A percentile compares a stretch with the other conserved stretches of the same genome.
These are phyloP conservation scores for Linderina pennispora DNA, from an alignment of 192 early-diverging fungal genomes.

Conservation along the genomic window DNA sequence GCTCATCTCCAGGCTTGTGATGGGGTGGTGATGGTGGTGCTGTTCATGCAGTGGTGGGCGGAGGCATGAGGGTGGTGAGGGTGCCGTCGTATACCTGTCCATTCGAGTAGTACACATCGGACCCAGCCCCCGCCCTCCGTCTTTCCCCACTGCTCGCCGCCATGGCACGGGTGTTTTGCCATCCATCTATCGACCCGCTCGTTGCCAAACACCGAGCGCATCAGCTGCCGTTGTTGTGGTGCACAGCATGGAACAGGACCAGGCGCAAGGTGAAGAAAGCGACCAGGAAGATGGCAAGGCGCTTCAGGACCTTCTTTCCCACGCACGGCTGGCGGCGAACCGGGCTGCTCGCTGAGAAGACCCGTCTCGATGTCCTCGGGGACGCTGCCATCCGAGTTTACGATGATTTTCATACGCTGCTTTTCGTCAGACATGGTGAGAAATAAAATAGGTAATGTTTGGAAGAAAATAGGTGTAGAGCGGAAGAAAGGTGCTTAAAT, in stretches of 20 bases:
- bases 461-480: no score
- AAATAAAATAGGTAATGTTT: constrained; percentile 2
- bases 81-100: no score
- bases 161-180: no score
- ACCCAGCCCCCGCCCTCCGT: no score
- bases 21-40: not conserved
- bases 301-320: not conserved
- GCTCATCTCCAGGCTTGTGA: not conserved
- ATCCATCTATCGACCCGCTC: not conserved
- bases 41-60: no score
- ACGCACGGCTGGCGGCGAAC: no score
- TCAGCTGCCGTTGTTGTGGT: not conserved
- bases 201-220: not conserved
- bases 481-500: no score
- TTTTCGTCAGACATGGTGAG: constrained; percentile 31
- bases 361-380: constrained; percentile 40
- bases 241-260: not conserved
- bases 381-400: constrained; percentile 17
- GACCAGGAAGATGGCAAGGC: constrained; percentile 3
- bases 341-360: constrained; percentile 5
- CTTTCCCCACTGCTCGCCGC: no score
- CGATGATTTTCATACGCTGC: constrained; percentile 21
- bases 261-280: no score
- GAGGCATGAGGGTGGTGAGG: no score
- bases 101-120: no score